These are phyloP conservation scores for Microdochium paspali DNA, from an alignment of 2,329 filamentous ascomycete species.

Conservation along the genomic window DNA sequence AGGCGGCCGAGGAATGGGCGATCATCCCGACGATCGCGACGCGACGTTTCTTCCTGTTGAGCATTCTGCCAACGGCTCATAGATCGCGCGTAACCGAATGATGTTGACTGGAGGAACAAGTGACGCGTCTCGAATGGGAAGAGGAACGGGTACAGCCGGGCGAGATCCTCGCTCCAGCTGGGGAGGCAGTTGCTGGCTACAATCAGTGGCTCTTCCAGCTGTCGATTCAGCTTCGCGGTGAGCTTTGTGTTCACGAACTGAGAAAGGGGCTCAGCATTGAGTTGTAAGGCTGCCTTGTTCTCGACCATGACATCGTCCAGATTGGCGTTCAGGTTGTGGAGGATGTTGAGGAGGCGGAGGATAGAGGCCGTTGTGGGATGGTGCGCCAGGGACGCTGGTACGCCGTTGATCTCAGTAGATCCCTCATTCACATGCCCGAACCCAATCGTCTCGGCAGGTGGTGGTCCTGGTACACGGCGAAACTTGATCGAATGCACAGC, in stretches of 20 bases:
- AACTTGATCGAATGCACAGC: slow-evolving; percentile 88
- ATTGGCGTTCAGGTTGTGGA: slow-evolving; percentile 89
- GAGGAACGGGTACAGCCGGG: slow-evolving; percentile 87
- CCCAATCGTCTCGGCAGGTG: slow-evolving; percentile 61
- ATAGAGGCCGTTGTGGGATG: slow-evolving; percentile 82
- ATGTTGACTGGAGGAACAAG: slow-evolving; percentile 93
- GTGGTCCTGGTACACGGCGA: slow-evolving; percentile 73
- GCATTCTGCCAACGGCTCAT: slow-evolving; percentile 97
- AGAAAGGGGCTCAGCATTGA: slow-evolving; percentile 74
- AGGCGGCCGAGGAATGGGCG: slow-evolving; percentile 83
- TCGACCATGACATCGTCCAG: slow-evolving; percentile 83
- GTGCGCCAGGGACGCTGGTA: slow-evolving; percentile 73
- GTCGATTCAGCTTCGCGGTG: slow-evolving; percentile 93
- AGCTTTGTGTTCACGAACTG: slow-evolving; percentile 99
- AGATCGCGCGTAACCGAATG: slow-evolving; percentile 93
- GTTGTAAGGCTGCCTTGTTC: slow-evolving; percentile 58
- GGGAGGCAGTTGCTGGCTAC: slow-evolving; percentile 95
- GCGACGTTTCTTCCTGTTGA: slow-evolving; percentile 69
- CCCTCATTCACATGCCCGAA: slow-evolving; percentile 44
- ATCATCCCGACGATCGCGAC: slow-evolving; percentile 80
- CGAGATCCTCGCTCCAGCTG: slow-evolving; percentile 91
- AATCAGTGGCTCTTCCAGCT: slow-evolving; percentile 91
- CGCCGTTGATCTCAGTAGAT: slow-evolving; percentile 40
- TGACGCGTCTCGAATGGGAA: slow-evolving; percentile 98
- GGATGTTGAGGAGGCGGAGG: slow-evolving; percentile 74